A percentile compares a stretch with the other conserved stretches of the same genome.
phyloP scores from a whole-genome alignment of 2,329 filamentous ascomycete genomes.

The Geosmithia putterillii region DNA sequence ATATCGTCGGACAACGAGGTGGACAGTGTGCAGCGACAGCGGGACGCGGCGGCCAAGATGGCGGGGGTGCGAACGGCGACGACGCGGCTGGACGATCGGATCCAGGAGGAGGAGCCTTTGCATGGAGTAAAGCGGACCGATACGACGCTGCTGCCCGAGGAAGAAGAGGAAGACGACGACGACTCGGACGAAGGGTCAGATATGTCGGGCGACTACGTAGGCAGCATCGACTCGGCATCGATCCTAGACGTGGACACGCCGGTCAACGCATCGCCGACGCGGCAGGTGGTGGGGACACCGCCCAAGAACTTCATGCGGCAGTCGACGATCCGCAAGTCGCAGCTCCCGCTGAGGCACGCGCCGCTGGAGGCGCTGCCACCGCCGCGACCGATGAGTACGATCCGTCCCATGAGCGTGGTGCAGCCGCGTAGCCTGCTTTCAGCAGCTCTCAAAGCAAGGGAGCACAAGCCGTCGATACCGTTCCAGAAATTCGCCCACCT shows the following conservation, averaged over 20 bases:
- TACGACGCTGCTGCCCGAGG: constrained; percentile 41
- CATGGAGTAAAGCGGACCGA: constrained; percentile 28
- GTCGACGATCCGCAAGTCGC: constrained; percentile 52
- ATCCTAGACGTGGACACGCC: constrained; percentile 54
- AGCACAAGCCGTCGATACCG: constrained; percentile 55
- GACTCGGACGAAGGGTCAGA: constrained; percentile 51
- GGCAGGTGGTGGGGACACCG: constrained; percentile 51
- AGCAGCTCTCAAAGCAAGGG: constrained; percentile 59
- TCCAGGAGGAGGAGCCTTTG: constrained; percentile 23
- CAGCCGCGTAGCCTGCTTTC: constrained; percentile 61
- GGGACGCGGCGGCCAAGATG: constrained; percentile 37
- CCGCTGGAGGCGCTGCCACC: constrained; percentile 57
- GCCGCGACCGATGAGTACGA: constrained; percentile 53
- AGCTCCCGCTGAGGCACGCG: constrained; percentile 40
- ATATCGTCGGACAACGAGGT: constrained; percentile 75
- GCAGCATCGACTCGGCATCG: constrained; percentile 58
- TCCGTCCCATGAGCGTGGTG: constrained; percentile 52
- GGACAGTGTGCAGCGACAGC: constrained; percentile 52
- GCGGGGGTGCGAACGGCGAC: constrained; percentile 3
- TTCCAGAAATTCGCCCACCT: constrained; percentile 67
- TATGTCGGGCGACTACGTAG: constrained; percentile 52
- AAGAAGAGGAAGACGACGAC: constrained; percentile 46
- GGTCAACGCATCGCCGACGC: constrained; percentile 39
- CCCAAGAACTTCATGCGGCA: constrained; percentile 47
- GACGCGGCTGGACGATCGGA: constrained; percentile 22